These are phyloP conservation scores for Candida cerambycidarum DNA, from an alignment of 805 yeast species.

Conservation along the genomic window DNA sequence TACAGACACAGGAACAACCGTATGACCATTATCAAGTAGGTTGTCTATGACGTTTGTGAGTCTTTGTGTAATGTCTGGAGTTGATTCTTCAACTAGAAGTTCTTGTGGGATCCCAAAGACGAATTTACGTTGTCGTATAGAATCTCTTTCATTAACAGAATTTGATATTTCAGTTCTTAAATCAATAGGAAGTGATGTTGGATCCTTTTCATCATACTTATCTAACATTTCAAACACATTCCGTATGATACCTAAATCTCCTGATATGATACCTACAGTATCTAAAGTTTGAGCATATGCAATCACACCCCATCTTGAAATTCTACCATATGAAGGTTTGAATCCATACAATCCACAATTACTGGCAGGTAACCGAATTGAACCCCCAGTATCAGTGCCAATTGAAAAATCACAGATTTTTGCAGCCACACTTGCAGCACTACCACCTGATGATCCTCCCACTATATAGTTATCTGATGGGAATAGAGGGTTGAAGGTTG, in stretches of 20 bases:
- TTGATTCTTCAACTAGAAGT: conserved; percentile 55
- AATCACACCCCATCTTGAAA: conserved; percentile 89
- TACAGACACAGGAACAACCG: conserved; percentile 62
- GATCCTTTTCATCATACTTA: conserved; percentile 69
- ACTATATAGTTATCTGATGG: conserved; percentile 33
- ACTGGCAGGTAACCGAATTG: conserved; percentile 89
- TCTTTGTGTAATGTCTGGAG: conserved; percentile 42
- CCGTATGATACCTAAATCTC: conserved; percentile 42
- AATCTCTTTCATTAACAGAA: conserved; percentile 6
- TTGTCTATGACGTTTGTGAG: conserved; percentile 48
- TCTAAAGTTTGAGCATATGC: conserved; percentile 94
- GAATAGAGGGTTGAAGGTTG: conserved; percentile 53
- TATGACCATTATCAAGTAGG: conserved; percentile 50
- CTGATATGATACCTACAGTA: conserved; percentile 83
- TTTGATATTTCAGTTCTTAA: conserved; percentile 29
- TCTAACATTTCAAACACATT: conserved; percentile 59
- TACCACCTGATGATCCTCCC: conserved; percentile 97
- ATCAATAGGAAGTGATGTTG: conserved; percentile 55
- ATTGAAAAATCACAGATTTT: conserved; percentile 69
- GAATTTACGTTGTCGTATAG: conserved; percentile 22
- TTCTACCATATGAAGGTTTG: conserved; percentile 90
- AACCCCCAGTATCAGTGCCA: conserved; percentile 98
- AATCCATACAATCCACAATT: conserved; percentile 83
- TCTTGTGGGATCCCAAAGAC: conserved; percentile 77
- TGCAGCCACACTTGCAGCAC: conserved; percentile 88